These are phyloP conservation scores for Leptographium wingfieldii DNA, from an alignment of 2,329 filamentous ascomycete species.

Conservation along the genomic window DNA sequence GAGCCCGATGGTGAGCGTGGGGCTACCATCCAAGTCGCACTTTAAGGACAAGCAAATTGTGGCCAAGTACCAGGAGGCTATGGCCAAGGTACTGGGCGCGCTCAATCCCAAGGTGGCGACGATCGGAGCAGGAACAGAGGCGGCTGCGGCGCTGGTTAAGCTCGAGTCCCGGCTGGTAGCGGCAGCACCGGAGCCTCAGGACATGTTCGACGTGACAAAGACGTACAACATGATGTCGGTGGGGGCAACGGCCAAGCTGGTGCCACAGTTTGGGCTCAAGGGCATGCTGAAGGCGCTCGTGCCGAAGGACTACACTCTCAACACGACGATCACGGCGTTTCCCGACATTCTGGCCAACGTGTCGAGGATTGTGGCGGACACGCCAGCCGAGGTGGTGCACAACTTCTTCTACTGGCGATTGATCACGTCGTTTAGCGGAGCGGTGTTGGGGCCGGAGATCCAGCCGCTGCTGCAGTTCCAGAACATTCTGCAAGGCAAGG, in stretches of 20 bases:
- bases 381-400: slow-evolving; percentile 41
- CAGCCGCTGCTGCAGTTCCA: slow-evolving; percentile 46
- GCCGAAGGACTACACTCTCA: slow-evolving; percentile 34
- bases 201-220: slow-evolving; percentile 24
- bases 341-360: slow-evolving; percentile 48
- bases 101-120: slow-evolving; percentile 17
- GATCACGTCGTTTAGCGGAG: slow-evolving; percentile 37
- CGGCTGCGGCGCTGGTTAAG: slow-evolving; percentile 16
- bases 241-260: slow-evolving; percentile 38
- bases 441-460: slow-evolving; percentile 46
- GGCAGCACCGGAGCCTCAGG: slow-evolving; percentile 2
- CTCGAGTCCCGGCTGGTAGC: slow-evolving; percentile 9
- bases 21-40: slow-evolving; percentile 49
- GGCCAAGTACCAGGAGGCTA: slow-evolving; percentile 33
- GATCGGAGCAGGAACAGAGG: slow-evolving; percentile 14
- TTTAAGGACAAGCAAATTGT: slow-evolving; percentile 43
- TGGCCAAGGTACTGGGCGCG: slow-evolving; percentile 25
- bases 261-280: slow-evolving; percentile 43
- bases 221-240: slow-evolving; percentile 53
- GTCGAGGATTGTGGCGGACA: slow-evolving; percentile 39
- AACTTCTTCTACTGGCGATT: slow-evolving; percentile 54
- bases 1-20: slow-evolving; percentile 35
- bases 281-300: slow-evolving; percentile 38
- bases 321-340: slow-evolving; percentile 45
- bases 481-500: slow-evolving; percentile 46